Evolutionary conservation across 495 filamentous ascomycete genomes (phyloP), one percentile per base, ranked within the genome.

Genomic region (Penicillium psychrofluorescens): DNA sequence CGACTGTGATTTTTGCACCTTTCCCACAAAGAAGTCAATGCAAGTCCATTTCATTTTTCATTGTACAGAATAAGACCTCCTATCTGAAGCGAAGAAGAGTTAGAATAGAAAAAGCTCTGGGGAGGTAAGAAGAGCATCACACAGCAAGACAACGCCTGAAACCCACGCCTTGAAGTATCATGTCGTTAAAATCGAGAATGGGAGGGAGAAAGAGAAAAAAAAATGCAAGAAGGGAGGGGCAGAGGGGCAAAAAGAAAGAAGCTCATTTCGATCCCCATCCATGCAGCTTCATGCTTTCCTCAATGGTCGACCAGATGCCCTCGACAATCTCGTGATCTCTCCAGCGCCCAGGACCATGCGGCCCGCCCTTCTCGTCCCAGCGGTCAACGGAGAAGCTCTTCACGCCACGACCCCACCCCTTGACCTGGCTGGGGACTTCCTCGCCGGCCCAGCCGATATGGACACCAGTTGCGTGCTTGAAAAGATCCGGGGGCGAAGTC

Each of bases 371-470:
- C 49, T 83, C 78, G 41, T 77, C 80, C 74, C 83, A 92, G 44
- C 90, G 86, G 55, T 96, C 91, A 3, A 98, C 76, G 29, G 74
- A 68, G 44, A 83, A 83, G 35, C 71, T 76, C 53, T 83, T 64
- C 7, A 97, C 90, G 11, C 85, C 84, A 40, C 90, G 78, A 3
- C 92, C 92, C 85, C 89, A 96, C 27, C 75, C 78, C 50, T 79
- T 83, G 8, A 98, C 84, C 22, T 75, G 74, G 16, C 80, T 74
- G 0, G 94, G 94, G 7, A 80, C 67, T 46, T 81, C 75, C 54
- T 99, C 94, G 7, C 88, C 90, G 33, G 85, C 75, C 88, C 87
- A 96, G 3, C 92, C 92, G 22, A 97, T 81, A 58, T 91, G 94
- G 35, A 97, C 70, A 38, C 92, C 92, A 11, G 85, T 73, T 13